Base-by-base conservation (phyloP, 371 early-diverging fungal species). In the Funneliformis caledonium region DNA sequence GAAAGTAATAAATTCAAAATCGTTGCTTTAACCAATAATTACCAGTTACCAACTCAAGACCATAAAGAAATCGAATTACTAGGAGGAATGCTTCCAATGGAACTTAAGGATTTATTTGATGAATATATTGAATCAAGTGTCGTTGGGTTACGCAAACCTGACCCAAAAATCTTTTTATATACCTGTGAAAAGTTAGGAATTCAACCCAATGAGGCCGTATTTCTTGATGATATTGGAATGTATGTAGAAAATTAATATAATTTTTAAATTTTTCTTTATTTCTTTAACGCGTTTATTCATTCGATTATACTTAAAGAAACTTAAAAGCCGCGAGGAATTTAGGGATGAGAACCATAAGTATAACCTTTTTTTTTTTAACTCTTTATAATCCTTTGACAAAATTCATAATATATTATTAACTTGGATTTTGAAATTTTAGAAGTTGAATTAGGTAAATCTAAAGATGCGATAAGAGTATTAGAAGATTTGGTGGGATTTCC, bases 11-110 rank as follows among this genome's bases (percentile, higher is more conserved):
- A 85, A 47, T 92, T 86, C 82, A 91, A 84, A 22, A 84, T 93
- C 0, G 94, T 92, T 0, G 96, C 96, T 11, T 84, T 95, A 84
- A 94, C 96, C 16, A 95, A 95, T 83, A 94, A 95, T 83, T 94
- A 92, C 70, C 85, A 87, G 76, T 87, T 86, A 52, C 90, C 91
- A 26, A 85, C 85, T 2, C 87, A 89, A 56, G 87, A 87, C 81
- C 22, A 19, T 6, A 19, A 73, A 31, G 50, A 48, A 72, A 72
- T 84, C 12, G 86, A 87, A 73, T 80, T 73, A 7, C 62, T 86
- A 74, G 88, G 87, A 9, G 87, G 87, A 12, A 82, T 69, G n/a
- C 78, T 81, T 10, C 82, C 84, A 12, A 47, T 69, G 11, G 83
- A 85, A 43, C 84, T 90, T 47, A 84, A 86, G 7, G 42, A 79